These are phyloP conservation scores for Heritiera littoralis DNA, from an alignment of 345 rosid genomes.

Conservation along the genomic window DNA sequence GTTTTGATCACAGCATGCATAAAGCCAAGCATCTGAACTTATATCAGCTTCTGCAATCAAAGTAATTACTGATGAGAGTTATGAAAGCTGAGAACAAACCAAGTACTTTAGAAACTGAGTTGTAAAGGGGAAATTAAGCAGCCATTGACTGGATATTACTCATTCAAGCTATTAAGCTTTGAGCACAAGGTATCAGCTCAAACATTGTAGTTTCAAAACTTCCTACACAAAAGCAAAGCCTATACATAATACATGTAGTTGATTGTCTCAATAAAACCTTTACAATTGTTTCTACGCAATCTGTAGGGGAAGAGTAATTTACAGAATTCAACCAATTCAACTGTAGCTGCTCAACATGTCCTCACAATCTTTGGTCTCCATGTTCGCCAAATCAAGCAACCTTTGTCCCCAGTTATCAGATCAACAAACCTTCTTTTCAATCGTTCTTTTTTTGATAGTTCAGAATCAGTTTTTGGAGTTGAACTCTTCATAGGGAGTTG, in stretches of 20 bases:
- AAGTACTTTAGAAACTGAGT: not conserved
- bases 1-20: not conserved
- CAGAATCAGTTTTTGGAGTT: constrained; percentile 34
- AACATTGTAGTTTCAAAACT: constrained; percentile 1
- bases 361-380: constrained; percentile 53
- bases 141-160: not conserved
- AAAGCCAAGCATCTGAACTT: not conserved
- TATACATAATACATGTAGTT: not conserved
- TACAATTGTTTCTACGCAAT: not conserved
- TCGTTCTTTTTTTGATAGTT: constrained; percentile 44
- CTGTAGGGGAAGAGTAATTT: not conserved
- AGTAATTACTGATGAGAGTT: too few species aligned
- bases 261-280: not conserved
- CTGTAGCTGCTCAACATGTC: not conserved
- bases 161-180: not conserved
- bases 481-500: constrained; percentile 36
- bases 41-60: not conserved
- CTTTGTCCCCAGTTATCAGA: constrained; percentile 43
- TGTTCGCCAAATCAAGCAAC: constrained; percentile 52
- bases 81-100: not conserved
- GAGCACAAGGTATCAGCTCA: not conserved
- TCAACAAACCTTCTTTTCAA: constrained; percentile 55
- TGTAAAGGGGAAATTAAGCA: not conserved
- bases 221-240: not conserved
- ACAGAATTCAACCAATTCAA: not conserved